Base-by-base conservation (phyloP, 2,329 filamentous ascomycete species). In the Diaporthe australafricana region DNA sequence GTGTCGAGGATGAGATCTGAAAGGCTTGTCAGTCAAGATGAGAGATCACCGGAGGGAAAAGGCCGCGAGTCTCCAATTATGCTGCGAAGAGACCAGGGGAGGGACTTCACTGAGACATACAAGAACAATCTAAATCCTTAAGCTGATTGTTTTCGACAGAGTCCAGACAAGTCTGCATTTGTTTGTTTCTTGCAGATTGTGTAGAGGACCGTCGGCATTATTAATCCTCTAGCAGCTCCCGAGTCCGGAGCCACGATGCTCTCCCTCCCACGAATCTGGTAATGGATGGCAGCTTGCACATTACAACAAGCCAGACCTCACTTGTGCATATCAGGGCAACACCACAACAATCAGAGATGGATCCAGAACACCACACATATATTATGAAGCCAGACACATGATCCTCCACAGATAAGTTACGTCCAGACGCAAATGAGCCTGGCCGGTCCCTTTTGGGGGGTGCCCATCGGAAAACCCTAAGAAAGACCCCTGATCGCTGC, bases 221-320 rank as follows among this genome's bases (percentile, higher is more conserved):
- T 50, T 65, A 65, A 65, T 65, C 60, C 60, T 50, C 12, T 65
- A 65, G 60, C 45, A 38, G 30, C 60, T 38, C 60, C 60, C n/a
- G 60, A 27, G 45, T n/a, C 60, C 45, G 60, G 60, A 65, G 60
- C 22, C 60, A 50, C 60, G 60, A 65, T 50, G 45, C 14, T 6
- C 16, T 65, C 57, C 27, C 5, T 7, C 42, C 42, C 16, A 12
- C 56, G 38, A 60, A 8, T 45, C 38, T 45, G 22, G 8, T 16
- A 20, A n/a, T 12, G 4, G 22, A 60, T 60, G 38, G 38, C 56
- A 40, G 40, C 22, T n/a, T 38, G 60, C 22, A 25, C 30, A 12
- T 25, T n/a, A 50, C 27, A 38, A 22, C 45, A 50, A 30, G 11
- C 20, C 42, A 63, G 25, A 25, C 20, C 4, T 20, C 45, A 20